Conservation (phyloP, 2,329 filamentous ascomycete genomes). For the Hypomyces perniciosus region DNA sequence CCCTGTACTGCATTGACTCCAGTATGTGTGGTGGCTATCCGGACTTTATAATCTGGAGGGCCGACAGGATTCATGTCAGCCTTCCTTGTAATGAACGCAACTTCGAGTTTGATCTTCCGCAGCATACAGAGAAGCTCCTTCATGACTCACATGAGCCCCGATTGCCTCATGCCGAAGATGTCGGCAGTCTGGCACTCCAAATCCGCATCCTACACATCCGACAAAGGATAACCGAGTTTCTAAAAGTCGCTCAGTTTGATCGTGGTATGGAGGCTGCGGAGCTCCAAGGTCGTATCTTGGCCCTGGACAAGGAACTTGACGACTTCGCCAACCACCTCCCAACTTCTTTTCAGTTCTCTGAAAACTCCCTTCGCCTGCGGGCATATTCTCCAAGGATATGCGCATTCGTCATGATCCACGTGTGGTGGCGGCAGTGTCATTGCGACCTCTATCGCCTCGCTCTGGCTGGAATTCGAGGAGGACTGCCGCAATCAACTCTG, state of each 20-base stretch:
- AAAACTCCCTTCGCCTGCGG: slow-evolving; percentile 48
- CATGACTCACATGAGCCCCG: slow-evolving; percentile 39
- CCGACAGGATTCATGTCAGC: slow-evolving; percentile 36
- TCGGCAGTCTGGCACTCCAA: slow-evolving; percentile 51
- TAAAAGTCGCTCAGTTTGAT: slow-evolving; percentile 35
- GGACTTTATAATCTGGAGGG: slow-evolving; percentile 39
- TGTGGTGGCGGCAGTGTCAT: slow-evolving; percentile 55
- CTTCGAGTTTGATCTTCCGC: slow-evolving; percentile 52
- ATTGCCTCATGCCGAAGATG: slow-evolving; percentile 39
- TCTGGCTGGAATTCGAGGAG: slow-evolving; percentile 46
- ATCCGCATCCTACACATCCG: slow-evolving; percentile 51
- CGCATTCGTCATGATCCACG: slow-evolving; percentile 54
- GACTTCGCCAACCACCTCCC: slow-evolving; percentile 49
- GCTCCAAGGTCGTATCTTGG: slow-evolving; percentile 39
- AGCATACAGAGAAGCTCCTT: slow-evolving; percentile 47
- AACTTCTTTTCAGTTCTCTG: slow-evolving; percentile 51
- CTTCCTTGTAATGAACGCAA: slow-evolving; percentile 40
- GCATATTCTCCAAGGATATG: slow-evolving; percentile 53
- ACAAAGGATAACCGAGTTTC: slow-evolving; percentile 48
- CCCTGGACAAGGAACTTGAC: slow-evolving; percentile 43
- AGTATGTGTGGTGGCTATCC: slow-evolving; percentile 38
- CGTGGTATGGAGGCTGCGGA: slow-evolving; percentile 37
- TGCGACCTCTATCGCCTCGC: slow-evolving; percentile 51
- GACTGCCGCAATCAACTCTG: slow-evolving; percentile 39
- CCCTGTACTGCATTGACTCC: slow-evolving; percentile 37